These are phyloP conservation scores for Ceriops decandra DNA, from an alignment of 345 rosid species.

Conservation along the genomic window DNA sequence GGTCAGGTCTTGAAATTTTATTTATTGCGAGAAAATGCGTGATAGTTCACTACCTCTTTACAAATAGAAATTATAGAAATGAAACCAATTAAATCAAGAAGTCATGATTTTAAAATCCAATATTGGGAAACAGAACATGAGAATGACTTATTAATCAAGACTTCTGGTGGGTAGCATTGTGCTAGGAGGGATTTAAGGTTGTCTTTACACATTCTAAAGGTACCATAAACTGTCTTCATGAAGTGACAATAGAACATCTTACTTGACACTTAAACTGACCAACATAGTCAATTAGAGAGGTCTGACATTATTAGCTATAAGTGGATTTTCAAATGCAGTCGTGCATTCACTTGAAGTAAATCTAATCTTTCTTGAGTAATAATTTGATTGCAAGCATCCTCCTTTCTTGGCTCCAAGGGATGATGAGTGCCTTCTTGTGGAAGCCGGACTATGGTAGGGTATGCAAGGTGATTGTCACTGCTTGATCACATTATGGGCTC, in stretches of 20 bases:
- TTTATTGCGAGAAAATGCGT: constrained; percentile 4
- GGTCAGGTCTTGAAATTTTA: background rate
- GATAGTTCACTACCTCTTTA: constrained; percentile 3
- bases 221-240: constrained; percentile 16
- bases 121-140: background rate
- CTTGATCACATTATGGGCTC: too few relatives aligned
- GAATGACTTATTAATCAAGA: constrained; percentile 6
- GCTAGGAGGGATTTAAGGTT: constrained; percentile 4
- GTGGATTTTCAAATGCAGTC: constrained; percentile 12
- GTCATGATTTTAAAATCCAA: background rate
- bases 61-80: background rate
- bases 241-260: constrained; percentile 23
- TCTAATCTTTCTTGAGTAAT: constrained; percentile 4
- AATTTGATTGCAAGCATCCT: constrained; percentile 1
- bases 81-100: constrained; percentile 11
- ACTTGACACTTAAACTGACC: constrained; percentile 25
- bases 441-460: background rate
- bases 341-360: constrained; percentile 11
- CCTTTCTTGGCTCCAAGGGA: constrained; percentile 7
- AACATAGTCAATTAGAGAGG: constrained; percentile 21
- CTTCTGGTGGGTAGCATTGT: constrained; percentile 5
- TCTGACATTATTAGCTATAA: constrained; percentile 9
- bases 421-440: background rate
- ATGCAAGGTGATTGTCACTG: background rate
- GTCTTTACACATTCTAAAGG: constrained; percentile 11